Evolutionary conservation across 345 rosid genomes (phyloP).

Genomic region (Cardamine occulta): DNA sequence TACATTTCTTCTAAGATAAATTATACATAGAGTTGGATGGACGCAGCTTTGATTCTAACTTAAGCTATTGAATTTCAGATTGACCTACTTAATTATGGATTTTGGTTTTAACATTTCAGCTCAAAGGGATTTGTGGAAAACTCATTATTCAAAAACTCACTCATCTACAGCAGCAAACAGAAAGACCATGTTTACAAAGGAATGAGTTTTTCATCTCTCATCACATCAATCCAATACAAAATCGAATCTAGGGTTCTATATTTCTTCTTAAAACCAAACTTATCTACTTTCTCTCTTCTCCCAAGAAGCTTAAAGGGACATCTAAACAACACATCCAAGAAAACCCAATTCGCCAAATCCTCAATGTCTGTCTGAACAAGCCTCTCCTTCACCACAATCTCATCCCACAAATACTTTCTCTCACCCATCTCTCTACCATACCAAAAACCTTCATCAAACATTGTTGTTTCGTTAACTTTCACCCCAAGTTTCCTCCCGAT

Average conservation of each 20-base stretch:
- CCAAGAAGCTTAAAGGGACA: constrained; percentile 73
- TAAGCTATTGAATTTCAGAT: background rate
- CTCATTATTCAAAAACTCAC: background rate
- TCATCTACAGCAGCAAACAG: background rate
- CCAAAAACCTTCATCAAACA: constrained; percentile 57
- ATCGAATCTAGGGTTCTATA: constrained; percentile 64
- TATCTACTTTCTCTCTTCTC: constrained; percentile 64
- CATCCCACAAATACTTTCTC: constrained; percentile 64
- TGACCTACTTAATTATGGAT: background rate
- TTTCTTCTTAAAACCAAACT: constrained; percentile 64
- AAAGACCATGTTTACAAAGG: constrained; percentile 43
- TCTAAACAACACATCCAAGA: constrained; percentile 75
- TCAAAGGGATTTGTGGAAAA: background rate
- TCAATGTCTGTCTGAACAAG: constrained; percentile 59
- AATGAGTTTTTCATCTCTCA: constrained; percentile 68
- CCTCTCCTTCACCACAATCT: constrained; percentile 59
- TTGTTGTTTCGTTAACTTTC: constrained; percentile 44
- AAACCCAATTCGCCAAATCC: constrained; percentile 84
- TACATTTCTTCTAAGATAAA: background rate
- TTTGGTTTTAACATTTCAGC: background rate
- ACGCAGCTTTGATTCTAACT: background rate
- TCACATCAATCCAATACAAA: constrained; percentile 73
- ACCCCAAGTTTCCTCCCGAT: constrained; percentile 65
- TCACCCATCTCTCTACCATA: constrained; percentile 56
- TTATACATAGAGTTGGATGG: background rate